phyloP scores from a whole-genome alignment of 2,329 filamentous ascomycete species.

The Pseudocercospora pini-densiflorae region DNA sequence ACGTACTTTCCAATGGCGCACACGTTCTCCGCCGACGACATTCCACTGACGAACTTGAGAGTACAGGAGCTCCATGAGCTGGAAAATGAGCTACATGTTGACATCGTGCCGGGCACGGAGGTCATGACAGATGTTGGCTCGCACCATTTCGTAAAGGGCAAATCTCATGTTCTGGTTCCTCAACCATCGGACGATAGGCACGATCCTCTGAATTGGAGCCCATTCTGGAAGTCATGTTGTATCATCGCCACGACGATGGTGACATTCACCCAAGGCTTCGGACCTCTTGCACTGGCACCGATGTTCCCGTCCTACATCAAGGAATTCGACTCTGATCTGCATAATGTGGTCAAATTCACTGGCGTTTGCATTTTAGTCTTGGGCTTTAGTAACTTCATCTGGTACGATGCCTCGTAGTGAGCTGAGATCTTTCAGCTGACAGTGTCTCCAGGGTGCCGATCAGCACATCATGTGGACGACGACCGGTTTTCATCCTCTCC shows the following conservation, averaged over 20 bases:
- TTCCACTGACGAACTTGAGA: conserved; percentile 22
- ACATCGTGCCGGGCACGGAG: conserved; percentile 63
- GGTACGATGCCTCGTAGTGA: conserved; percentile 44
- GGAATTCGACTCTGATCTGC: conserved; percentile 52
- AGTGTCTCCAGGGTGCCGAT: conserved; percentile 55
- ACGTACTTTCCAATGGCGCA: conserved; percentile 8
- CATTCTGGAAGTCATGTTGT: conserved; percentile 54
- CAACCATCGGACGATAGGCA: conserved; percentile 53
- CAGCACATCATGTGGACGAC: conserved; percentile 59
- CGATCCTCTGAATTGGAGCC: conserved; percentile 52
- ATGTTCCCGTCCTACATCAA: conserved; percentile 65
- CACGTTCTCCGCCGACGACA: conserved; percentile 10
- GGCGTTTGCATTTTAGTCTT: conserved; percentile 61
- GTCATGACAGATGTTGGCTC: conserved; percentile 65
- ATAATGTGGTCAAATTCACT: conserved; percentile 59
- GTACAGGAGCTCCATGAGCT: conserved; percentile 51
- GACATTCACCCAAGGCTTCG: conserved; percentile 60
- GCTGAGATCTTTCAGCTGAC: background rate
- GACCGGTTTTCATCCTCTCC: conserved; percentile 59
- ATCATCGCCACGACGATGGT: conserved; percentile 53
- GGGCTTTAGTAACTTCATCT: conserved; percentile 65
- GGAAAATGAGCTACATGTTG: conserved; percentile 57
- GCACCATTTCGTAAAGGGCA: conserved; percentile 67
- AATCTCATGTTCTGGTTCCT: conserved; percentile 54
- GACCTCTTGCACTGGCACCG: conserved; percentile 59